These are phyloP conservation scores for Boletus fagicola DNA, from an alignment of 768 basidiomycete species.

Conservation along the genomic window DNA sequence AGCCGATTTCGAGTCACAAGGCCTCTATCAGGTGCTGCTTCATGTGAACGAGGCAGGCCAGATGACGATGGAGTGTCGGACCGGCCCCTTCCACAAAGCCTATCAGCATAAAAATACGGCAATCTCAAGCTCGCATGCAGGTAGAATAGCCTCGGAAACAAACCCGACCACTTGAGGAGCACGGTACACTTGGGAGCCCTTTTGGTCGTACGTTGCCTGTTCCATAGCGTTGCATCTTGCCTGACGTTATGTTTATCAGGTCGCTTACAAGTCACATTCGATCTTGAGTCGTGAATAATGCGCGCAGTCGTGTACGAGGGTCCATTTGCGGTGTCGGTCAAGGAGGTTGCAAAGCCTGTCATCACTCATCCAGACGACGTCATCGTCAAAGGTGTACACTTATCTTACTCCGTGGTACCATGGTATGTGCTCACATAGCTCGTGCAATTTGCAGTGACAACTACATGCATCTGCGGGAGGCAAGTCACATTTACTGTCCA, in stretches of 20 bases:
- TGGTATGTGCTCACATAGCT: neutral
- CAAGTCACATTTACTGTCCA: neutral
- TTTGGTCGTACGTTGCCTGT: neutral
- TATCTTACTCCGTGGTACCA: too few species aligned
- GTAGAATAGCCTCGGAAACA: neutral
- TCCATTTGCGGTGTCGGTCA: neutral
- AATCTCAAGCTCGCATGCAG: neutral
- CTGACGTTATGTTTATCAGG: neutral
- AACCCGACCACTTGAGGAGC: neutral
- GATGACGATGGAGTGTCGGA: neutral
- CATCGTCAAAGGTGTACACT: slow-evolving; percentile 2
- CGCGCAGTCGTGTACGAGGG: slow-evolving; percentile 5
- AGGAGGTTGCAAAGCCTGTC: slow-evolving; percentile 4
- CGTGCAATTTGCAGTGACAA: neutral
- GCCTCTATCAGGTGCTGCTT: neutral
- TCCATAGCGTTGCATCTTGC: neutral
- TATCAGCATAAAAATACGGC: neutral
- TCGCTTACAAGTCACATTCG: neutral
- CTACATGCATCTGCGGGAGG: slow-evolving; percentile 6
- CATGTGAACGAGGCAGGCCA: neutral
- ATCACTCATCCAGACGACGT: slow-evolving; percentile 6
- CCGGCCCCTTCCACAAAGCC: neutral
- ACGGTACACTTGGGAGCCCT: neutral
- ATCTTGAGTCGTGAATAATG: neutral
- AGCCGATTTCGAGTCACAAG: neutral